These are phyloP conservation scores for Candida maris DNA, from an alignment of 805 yeast species.

Conservation along the genomic window DNA sequence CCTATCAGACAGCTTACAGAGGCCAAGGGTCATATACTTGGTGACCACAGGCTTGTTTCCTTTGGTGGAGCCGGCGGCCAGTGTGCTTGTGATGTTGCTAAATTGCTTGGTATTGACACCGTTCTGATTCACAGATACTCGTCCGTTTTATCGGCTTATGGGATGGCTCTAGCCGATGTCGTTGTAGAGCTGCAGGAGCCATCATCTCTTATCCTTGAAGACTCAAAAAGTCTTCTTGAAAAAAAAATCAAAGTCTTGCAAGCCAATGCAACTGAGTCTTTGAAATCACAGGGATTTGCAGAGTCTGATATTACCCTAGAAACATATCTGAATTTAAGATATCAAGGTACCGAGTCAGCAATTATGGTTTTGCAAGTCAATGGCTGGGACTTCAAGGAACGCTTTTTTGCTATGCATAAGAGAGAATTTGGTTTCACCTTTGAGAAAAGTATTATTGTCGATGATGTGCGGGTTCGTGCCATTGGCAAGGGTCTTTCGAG, in stretches of 20 bases:
- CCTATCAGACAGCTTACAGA: slow-evolving; percentile 82
- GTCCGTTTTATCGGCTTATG: slow-evolving; percentile 55
- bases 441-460: slow-evolving; percentile 50
- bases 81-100: slow-evolving; percentile 75
- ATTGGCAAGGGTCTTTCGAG: slow-evolving; percentile 52
- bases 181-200: slow-evolving; percentile 75
- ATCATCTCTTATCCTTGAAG: slow-evolving; percentile 41
- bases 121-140: slow-evolving; percentile 77
- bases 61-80: slow-evolving; percentile 96
- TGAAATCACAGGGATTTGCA: slow-evolving; percentile 49
- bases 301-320: neutral
- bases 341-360: slow-evolving; percentile 82
- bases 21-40: slow-evolving; percentile 67
- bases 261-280: slow-evolving; percentile 36
- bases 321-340: slow-evolving; percentile 59
- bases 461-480: slow-evolving; percentile 70
- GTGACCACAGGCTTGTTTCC: slow-evolving; percentile 67
- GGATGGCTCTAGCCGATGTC: slow-evolving; percentile 74
- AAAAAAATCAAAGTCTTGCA: slow-evolving; percentile 43
- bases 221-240: slow-evolving; percentile 33
- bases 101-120: slow-evolving; percentile 58
- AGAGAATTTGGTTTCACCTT: slow-evolving; percentile 72
- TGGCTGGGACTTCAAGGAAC: slow-evolving; percentile 32
- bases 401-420: slow-evolving; percentile 52
- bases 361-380: slow-evolving; percentile 52